These are phyloP conservation scores for Kwoniella heveanensis DNA, from an alignment of 768 basidiomycete genomes.

Conservation along the genomic window DNA sequence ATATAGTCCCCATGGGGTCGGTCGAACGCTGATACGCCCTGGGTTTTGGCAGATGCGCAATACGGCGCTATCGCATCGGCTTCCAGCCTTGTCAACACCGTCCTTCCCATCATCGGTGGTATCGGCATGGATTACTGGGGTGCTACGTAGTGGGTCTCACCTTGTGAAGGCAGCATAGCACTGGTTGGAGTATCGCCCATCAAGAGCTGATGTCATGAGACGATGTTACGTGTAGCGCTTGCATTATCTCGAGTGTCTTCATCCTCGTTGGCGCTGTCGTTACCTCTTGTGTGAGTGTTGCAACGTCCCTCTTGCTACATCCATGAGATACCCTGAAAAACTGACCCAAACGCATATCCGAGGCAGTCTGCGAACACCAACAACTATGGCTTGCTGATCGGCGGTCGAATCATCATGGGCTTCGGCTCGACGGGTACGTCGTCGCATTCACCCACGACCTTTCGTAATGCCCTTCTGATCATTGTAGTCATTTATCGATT, in stretches of 20 bases:
- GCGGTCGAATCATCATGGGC: slow-evolving; percentile 50
- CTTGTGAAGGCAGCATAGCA: neutral
- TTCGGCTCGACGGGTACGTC: slow-evolving; percentile 48
- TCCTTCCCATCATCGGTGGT: slow-evolving; percentile 53
- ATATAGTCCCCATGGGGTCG: too few species aligned
- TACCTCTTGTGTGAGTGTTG: slow-evolving; percentile 31
- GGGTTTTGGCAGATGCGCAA: slow-evolving; percentile 36
- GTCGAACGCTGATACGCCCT: too few species aligned
- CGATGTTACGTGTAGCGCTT: slow-evolving; percentile 20
- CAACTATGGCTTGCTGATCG: slow-evolving; percentile 38
- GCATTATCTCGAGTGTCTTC: slow-evolving; percentile 44
- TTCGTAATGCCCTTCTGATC: too few species aligned
- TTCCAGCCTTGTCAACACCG: slow-evolving; percentile 50
- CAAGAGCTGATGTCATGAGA: too few species aligned
- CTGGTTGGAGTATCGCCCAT: neutral
- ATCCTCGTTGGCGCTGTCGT: slow-evolving; percentile 47
- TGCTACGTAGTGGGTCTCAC: slow-evolving; percentile 41
- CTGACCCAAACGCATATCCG: neutral
- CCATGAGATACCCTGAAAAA: too few species aligned
- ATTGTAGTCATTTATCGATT: too few species aligned
- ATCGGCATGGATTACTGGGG: slow-evolving; percentile 55
- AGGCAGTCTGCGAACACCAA: slow-evolving; percentile 32
- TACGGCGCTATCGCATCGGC: slow-evolving; percentile 51
- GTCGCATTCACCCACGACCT: too few species aligned
- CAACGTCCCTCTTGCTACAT: neutral